A percentile compares a stretch with the other conserved stretches of the same genome.
phyloP scores from a whole-genome alignment of 169 alveolate genomes.

The Plasmodium relictum region DNA sequence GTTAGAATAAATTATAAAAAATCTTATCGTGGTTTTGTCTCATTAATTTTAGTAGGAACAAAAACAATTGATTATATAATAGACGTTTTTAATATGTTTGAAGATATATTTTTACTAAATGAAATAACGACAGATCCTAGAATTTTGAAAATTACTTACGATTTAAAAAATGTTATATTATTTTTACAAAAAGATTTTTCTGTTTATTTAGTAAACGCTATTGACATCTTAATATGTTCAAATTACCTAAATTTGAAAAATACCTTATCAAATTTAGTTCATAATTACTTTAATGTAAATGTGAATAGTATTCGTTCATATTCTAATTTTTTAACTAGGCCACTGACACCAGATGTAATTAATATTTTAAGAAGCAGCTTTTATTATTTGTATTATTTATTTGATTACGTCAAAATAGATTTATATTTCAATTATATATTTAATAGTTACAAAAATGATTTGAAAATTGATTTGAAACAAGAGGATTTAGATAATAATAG shows the following conservation, averaged over 20 bases:
- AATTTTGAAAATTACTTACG: slow-evolving; percentile 96
- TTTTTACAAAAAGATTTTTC: slow-evolving; percentile 98
- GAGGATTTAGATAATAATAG: background rate
- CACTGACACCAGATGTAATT: slow-evolving; percentile 89
- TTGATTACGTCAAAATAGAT: slow-evolving; percentile 88
- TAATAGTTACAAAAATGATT: background rate
- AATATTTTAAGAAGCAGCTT: slow-evolving; percentile 92
- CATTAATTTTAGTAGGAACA: slow-evolving; percentile 94
- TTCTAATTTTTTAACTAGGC: slow-evolving; percentile 94
- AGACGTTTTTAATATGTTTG: slow-evolving; percentile 92
- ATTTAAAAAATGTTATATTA: slow-evolving; percentile 92
- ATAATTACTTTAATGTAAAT: slow-evolving; percentile 87
- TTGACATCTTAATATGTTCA: slow-evolving; percentile 96
- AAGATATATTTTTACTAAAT: slow-evolving; percentile 87
- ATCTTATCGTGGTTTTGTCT: slow-evolving; percentile 92
- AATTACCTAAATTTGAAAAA: slow-evolving; percentile 87
- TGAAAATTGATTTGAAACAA: background rate
- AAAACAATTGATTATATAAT: slow-evolving; percentile 92
- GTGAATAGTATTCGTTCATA: slow-evolving; percentile 89
- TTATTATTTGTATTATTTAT: slow-evolving; percentile 92
- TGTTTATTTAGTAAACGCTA: slow-evolving; percentile 94
- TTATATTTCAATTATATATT: slow-evolving; percentile 52
- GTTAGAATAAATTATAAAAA: slow-evolving; percentile 79
- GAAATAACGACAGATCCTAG: slow-evolving; percentile 94
- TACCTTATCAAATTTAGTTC: slow-evolving; percentile 87